phyloP scores from a whole-genome alignment of 257 asterid genomes.

The Forsythia suspensa region DNA sequence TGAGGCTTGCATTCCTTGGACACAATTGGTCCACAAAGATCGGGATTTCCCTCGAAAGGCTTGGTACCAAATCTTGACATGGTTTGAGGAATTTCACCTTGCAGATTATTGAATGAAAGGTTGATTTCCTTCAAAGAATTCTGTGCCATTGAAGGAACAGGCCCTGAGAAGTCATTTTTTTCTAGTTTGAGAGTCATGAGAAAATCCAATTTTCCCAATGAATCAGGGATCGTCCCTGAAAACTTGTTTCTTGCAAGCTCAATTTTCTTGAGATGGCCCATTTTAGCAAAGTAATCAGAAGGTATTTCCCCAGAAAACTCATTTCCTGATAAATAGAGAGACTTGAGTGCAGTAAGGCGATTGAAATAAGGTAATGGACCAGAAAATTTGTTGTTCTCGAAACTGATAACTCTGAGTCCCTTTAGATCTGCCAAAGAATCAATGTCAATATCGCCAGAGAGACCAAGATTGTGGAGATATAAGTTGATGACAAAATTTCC shows the following conservation, averaged over 20 bases:
- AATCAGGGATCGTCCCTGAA: constrained; percentile 57
- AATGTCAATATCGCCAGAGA: constrained; percentile 42
- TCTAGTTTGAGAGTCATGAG: constrained; percentile 44
- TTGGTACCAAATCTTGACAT: constrained; percentile 46
- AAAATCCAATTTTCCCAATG: constrained; percentile 33
- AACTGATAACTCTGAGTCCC: constrained; percentile 43
- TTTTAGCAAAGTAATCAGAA: constrained; percentile 33
- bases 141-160: constrained; percentile 47
- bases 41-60: constrained; percentile 56
- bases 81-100: constrained; percentile 70
- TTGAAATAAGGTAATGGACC: constrained; percentile 61
- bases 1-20: constrained; percentile 37
- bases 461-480: constrained; percentile 46
- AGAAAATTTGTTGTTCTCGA: constrained; percentile 55
- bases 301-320: constrained; percentile 65
- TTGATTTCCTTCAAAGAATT: constrained; percentile 34
- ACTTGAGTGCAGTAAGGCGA: constrained; percentile 52
- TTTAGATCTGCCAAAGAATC: constrained; percentile 36
- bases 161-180: constrained; percentile 64
- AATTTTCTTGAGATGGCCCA: constrained; percentile 55
- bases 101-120: constrained; percentile 52
- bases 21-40: constrained; percentile 53
- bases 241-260: constrained; percentile 53
- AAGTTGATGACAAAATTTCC: constrained; percentile 33
- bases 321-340: constrained; percentile 48